Evolutionary conservation across 2,329 filamentous ascomycete species (phyloP), one percentile per base, ranked within the genome.

Genomic region (Calycina marina): DNA sequence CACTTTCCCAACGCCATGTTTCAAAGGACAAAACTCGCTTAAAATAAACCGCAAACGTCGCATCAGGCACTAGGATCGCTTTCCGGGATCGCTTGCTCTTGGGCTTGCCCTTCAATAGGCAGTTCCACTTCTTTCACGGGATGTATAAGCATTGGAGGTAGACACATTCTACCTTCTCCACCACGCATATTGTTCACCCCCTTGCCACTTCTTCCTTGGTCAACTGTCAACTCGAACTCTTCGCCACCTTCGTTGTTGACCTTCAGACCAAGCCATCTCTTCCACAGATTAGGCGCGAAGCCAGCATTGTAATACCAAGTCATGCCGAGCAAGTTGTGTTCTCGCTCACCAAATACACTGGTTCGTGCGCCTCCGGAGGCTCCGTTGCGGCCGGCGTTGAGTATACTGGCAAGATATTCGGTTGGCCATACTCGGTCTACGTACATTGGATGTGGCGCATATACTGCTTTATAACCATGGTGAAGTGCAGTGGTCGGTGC

Each of bases 231-330:
- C 57, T 90, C 84, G 44, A 79, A 76, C 55, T 79, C 68, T 47
- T 85, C 79, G 14, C 82, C 83, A 8, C 79, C 78, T 35, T 82
- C 77, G 43, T 82, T 79, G 50, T 83, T 74, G 20, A 88, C 77
- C 42, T 70, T 72, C 48, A 88, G 72, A 1, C 85, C 86, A 20
- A 93, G 59, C 88, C 88, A 96, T 39, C 84, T 67, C 30, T 73
- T 67, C 62, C 90, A 94, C 49, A 96, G 49, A 41, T 83, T 83
- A 3, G 75, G 69, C 5, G 81, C 75, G 50, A 93, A 93, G 1
- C 75, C 73, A 0, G 80, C 78, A 44, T 85, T 82, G 56, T 93
- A 94, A 56, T 90, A 94, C 85, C 85, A 96, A 13, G 77, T 84
- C 48, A 84, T 73, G 1, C 86, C 85, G 33, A 68, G 65, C 51